phyloP scores from a whole-genome alignment of 768 basidiomycete genomes.

The Cubamyces sp. region DNA sequence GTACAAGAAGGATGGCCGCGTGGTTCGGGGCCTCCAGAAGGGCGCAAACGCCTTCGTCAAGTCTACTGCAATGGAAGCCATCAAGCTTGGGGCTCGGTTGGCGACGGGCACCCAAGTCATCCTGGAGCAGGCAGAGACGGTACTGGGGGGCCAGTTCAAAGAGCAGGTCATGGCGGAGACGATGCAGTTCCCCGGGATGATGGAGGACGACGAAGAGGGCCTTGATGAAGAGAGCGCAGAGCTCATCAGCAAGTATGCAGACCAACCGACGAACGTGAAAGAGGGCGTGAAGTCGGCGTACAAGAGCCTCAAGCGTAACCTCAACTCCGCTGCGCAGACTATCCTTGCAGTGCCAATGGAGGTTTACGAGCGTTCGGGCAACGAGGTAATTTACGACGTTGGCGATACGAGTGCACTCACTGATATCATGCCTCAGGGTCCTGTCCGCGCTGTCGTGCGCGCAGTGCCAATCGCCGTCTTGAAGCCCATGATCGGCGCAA shows the following conservation, averaged over 20 bases:
- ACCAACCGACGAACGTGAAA: conserved; percentile 81
- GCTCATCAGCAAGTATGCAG: conserved; percentile 85
- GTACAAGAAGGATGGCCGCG: conserved; percentile 94
- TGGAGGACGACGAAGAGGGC: conserved; percentile 34
- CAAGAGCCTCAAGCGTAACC: conserved; percentile 79
- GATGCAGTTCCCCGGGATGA: conserved; percentile 44
- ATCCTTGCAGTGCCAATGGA: conserved; percentile 99
- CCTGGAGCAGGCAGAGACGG: conserved; percentile 90
- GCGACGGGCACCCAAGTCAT: conserved; percentile 99
- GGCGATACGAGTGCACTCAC: conserved; percentile 1
- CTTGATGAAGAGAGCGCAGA: conserved; percentile 55
- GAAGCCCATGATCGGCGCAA: conserved; percentile 98
- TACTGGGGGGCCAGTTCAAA: conserved; percentile 80
- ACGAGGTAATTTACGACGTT: conserved; percentile 61
- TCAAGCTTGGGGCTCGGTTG: conserved; percentile 90
- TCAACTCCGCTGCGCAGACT: conserved; percentile 95
- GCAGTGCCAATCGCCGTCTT: conserved; percentile 97
- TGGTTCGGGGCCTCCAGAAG: conserved; percentile 91
- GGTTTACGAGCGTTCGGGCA: conserved; percentile 92
- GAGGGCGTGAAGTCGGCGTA: conserved; percentile 95
- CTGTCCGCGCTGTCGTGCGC: conserved; percentile 91
- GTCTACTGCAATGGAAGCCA: conserved; percentile 93
- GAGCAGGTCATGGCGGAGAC: conserved; percentile 70
- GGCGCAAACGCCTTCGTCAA: conserved; percentile 93
- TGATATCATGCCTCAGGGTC: conserved; percentile 57